Conservation (phyloP, 2,329 filamentous ascomycete genomes). For the Pestalotiopsis fici region DNA sequence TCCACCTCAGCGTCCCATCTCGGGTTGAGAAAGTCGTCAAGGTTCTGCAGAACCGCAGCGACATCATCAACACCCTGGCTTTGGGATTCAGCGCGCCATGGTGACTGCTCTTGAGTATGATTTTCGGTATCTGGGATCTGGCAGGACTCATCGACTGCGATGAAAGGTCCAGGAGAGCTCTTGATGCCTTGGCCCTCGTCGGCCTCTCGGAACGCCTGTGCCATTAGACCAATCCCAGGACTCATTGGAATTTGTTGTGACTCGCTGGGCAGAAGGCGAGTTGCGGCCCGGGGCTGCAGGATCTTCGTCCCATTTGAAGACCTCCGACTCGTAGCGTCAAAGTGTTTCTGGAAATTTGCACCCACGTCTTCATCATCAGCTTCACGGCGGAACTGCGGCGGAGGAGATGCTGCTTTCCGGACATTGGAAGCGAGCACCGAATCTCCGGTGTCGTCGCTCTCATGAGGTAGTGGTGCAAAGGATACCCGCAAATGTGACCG, state of each 20-base stretch:
- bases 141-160: not conserved
- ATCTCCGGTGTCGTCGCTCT: constrained; percentile 17
- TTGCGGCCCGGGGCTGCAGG: constrained; percentile 18
- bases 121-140: constrained; percentile 12
- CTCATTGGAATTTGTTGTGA: constrained; percentile 43
- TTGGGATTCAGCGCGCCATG: constrained; percentile 24
- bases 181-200: constrained; percentile 28
- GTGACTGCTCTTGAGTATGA: constrained; percentile 22
- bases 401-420: constrained; percentile 32
- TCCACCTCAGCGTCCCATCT: constrained; percentile 38
- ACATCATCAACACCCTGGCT: constrained; percentile 39
- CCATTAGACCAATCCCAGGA: constrained; percentile 46
- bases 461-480: constrained; percentile 31
- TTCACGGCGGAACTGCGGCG: constrained; percentile 36
- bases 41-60: constrained; percentile 45
- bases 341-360: constrained; percentile 48
- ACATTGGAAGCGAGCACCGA: not conserved
- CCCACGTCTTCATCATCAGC: constrained; percentile 31
- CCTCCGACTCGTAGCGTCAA: constrained; percentile 20
- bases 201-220: constrained; percentile 48
- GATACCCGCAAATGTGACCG: constrained; percentile 30
- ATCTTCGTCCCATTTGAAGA: constrained; percentile 34
- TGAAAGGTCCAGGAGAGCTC: constrained; percentile 10
- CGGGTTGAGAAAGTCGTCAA: constrained; percentile 44
- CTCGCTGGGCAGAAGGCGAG: constrained; percentile 39